Evolutionary conservation across 2,329 filamentous ascomycete species (phyloP), one percentile per base, ranked within the genome.

Genomic region (Capronia americana): DNA sequence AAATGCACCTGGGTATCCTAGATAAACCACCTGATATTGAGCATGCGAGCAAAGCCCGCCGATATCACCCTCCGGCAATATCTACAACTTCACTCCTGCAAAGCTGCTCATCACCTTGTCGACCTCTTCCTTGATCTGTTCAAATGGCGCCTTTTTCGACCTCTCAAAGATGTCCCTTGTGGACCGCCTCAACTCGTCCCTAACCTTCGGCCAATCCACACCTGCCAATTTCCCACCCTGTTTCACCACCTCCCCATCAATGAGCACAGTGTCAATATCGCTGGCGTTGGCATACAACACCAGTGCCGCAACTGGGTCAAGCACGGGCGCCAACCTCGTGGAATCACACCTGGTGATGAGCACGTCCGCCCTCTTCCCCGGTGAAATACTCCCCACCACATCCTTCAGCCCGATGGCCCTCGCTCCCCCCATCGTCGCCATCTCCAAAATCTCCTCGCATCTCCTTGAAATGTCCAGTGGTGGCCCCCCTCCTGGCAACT

Each of bases 341-440:
- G 65, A 73, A 1, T 55, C 58, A 12, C 64, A 70, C 51, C 77
- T 72, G 53, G 76, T 76, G 4, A 77, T 65, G 0, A 77, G 70
- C 5, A 77, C 30, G 66, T 77, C 76, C 8, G 73, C 75, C 26
- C 68, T 20, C 62, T 77, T 77, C 0, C 75, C 75, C 3, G 71
- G 73, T 6, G 67, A 67, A 17, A 77, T 65, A 14, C 69, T 72
- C 1, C 76, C 75, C 30, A 77, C 48, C 2, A 70, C 38, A 20
- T 73, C 70, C 30, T 71, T 74, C 71, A 75, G 70, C 6, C 63
- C 60, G 12, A 76, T 71, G 1, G 74, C 72, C 4, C 68, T 69
- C 0, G 76, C 75, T 4, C 75, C 75, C n/a, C 75, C 69, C 46
- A 76, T 74, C 3, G 76, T 77, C 0, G 66, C 74, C 14, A 77